Evolutionary conservation across 495 filamentous ascomycete species (phyloP), one percentile per base, ranked within the genome.

Genomic region (Penicillium atrosanguineum): DNA sequence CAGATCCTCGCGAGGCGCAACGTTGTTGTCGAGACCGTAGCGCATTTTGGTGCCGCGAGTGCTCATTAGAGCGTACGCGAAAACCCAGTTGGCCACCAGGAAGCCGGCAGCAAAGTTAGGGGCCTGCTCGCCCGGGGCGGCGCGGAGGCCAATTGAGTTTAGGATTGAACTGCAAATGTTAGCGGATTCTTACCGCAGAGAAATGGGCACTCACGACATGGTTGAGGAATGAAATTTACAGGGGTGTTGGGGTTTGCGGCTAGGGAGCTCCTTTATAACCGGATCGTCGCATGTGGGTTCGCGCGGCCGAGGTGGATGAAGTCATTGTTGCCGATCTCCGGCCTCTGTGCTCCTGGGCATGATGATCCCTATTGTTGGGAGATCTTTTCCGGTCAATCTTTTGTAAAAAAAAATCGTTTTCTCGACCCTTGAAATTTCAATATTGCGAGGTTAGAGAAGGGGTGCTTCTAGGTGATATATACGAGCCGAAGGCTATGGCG

Each of bases 1-100:
- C 4, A 83, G 67, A 34, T 80, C 71, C 42, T 79, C 64, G 3
- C 74, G 65, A 0, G 80, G 78, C 1, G 67, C 61, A 23, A 59
- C 62, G 55, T 81, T 79, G 66, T 82, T 71, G 53, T 83, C 79
- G 39, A 82, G 48, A 4, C 75, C 69, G 47, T 66, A 62, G 16
- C n/a, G 54, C 8, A 71, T 62, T 54, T 81, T 82, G 8, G 67
- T 50, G 5, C 50, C 64, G 4, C 79, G 75, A 7, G 71, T 68
- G 42, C 73, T 75, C 43, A 76, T 70, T 7, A 73, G 28, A 18
- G 55, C 54, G 57, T 81, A 79, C 1, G 80, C 76, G 37, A 72
- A 68, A 40, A 73, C 12, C 67, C 74, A 83, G 49, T 82, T 76
- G 37, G 65, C 71, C 42, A 74, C 48, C 1, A 82, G 60, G 31